Percentiles rank a stretch among this genome's conserved stretches.
These are phyloP conservation scores for Trametes versicolor DNA, from an alignment of 1,284 basidiomycete genomes.

Conservation along the genomic window DNA sequence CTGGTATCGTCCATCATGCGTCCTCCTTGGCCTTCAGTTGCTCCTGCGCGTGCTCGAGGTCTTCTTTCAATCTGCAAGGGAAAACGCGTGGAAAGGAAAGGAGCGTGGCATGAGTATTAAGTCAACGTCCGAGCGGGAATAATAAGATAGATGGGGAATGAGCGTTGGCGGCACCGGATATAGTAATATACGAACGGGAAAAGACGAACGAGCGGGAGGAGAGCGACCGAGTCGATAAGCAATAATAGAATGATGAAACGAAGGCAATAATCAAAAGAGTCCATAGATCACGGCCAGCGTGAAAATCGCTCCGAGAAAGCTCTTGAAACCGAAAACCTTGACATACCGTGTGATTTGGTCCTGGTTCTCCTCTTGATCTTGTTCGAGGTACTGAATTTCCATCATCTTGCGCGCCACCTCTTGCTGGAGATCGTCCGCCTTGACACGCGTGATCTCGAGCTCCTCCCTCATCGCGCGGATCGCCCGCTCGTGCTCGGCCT, in stretches of 20 bases:
- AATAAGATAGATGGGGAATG: conserved; percentile 22
- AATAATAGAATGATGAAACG: conserved; percentile 29
- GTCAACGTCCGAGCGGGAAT: conserved; percentile 46
- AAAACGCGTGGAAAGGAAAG: conserved; percentile 33
- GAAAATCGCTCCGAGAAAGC: conserved; percentile 61
- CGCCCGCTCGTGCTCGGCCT: conserved; percentile 74
- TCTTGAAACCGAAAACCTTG: conserved; percentile 65
- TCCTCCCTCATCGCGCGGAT: conserved; percentile 67
- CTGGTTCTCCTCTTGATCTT: conserved; percentile 77
- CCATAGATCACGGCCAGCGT: conserved; percentile 66
- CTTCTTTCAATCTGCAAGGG: conserved; percentile 69
- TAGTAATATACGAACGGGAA: conserved; percentile 13
- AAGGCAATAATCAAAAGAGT: conserved; percentile 53
- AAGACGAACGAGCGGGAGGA: conserved; percentile 9
- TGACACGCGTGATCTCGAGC: conserved; percentile 64
- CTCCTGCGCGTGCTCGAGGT: conserved; percentile 55
- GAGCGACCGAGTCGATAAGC: conserved; percentile 11
- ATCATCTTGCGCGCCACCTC: conserved; percentile 75
- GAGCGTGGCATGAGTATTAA: conserved; percentile 56
- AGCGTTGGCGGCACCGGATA: conserved; percentile 13
- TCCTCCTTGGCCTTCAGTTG: conserved; percentile 45
- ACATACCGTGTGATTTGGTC: conserved; percentile 84
- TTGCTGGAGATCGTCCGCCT: conserved; percentile 64
- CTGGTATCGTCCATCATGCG: conserved; percentile 30
- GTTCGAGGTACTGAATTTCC: conserved; percentile 82